Conservation (phyloP, 2,329 filamentous ascomycete genomes). For the Botrytis squamosa region DNA sequence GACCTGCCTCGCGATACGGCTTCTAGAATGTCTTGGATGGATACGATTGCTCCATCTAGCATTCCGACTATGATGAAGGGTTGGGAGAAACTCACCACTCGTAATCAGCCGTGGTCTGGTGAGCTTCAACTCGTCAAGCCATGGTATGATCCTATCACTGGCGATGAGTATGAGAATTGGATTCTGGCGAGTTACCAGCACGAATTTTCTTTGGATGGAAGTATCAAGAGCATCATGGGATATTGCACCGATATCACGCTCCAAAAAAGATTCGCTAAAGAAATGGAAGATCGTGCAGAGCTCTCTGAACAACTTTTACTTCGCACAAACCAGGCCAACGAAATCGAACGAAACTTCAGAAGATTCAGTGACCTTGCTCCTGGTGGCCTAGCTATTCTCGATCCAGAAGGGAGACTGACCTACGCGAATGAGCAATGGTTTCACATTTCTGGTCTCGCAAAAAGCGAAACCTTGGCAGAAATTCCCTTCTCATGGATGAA, state of each 20-base stretch:
- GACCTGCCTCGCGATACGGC: slow-evolving; percentile 59
- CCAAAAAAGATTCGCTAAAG: slow-evolving; percentile 80
- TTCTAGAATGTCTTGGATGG: slow-evolving; percentile 67
- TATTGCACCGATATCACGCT: slow-evolving; percentile 80
- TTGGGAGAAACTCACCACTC: slow-evolving; percentile 61
- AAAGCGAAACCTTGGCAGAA: background rate
- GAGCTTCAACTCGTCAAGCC: slow-evolving; percentile 67
- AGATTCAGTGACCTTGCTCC: slow-evolving; percentile 80
- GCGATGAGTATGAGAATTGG: slow-evolving; percentile 67
- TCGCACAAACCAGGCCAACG: slow-evolving; percentile 57
- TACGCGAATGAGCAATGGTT: slow-evolving; percentile 25
- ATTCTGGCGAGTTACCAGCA: slow-evolving; percentile 73
- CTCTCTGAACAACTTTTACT: slow-evolving; percentile 71
- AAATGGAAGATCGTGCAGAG: slow-evolving; percentile 69
- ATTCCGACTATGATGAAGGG: slow-evolving; percentile 53
- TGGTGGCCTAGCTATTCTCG: slow-evolving; percentile 44
- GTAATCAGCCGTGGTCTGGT: slow-evolving; percentile 63
- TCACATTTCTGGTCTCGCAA: slow-evolving; percentile 18
- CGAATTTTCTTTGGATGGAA: slow-evolving; percentile 61
- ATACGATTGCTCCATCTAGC: slow-evolving; percentile 65
- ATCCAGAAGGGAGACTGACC: slow-evolving; percentile 19
- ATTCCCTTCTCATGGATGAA: slow-evolving; percentile 10
- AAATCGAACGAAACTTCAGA: slow-evolving; percentile 73
- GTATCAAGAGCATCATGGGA: slow-evolving; percentile 71
- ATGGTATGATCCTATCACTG: slow-evolving; percentile 57